phyloP scores from a whole-genome alignment of 2,329 filamentous ascomycete species.

The Ascochyta clinopodiicola region DNA sequence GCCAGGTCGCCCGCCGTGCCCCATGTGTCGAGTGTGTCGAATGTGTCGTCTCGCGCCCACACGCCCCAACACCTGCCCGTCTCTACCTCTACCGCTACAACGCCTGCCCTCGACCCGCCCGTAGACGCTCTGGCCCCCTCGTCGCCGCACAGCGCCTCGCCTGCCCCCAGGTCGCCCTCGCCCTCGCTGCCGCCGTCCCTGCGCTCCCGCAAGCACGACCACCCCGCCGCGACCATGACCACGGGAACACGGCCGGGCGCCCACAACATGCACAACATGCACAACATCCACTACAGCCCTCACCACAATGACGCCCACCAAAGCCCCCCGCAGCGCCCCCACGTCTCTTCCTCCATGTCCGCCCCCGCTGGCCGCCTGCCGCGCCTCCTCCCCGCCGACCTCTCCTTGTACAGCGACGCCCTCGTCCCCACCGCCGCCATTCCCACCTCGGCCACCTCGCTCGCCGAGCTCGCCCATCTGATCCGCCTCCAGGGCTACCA shows the following conservation, averaged over 20 bases:
- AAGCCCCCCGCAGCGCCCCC: conserved; percentile 30
- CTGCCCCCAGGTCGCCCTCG: conserved; percentile 57
- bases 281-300: not conserved
- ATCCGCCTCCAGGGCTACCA: conserved; percentile 81
- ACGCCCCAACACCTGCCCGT: conserved; percentile 55
- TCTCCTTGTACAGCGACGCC: conserved; percentile 70
- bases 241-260: conserved; percentile 3
- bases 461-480: conserved; percentile 79
- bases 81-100: conserved; percentile 57
- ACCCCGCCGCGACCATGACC: conserved; percentile 10
- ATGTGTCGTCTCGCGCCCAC: conserved; percentile 61
- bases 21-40: conserved; percentile 2
- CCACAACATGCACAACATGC: not conserved
- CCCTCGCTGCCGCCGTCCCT: conserved; percentile 3
- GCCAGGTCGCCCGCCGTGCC: conserved; percentile 60
- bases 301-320: conserved; percentile 27
- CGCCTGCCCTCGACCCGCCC: conserved; percentile 55
- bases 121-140: conserved; percentile 55
- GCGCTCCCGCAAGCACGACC: conserved; percentile 6
- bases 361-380: conserved; percentile 55
- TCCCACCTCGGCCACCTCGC: conserved; percentile 67
- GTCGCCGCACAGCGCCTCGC: conserved; percentile 48
- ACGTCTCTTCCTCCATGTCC: conserved; percentile 52
- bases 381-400: conserved; percentile 68
- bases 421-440: conserved; percentile 63